A percentile compares a stretch with the other conserved stretches of the same genome.
Conservation (phyloP, 2,329 filamentous ascomycete genomes). For the Ceratocystis papillata region DNA sequence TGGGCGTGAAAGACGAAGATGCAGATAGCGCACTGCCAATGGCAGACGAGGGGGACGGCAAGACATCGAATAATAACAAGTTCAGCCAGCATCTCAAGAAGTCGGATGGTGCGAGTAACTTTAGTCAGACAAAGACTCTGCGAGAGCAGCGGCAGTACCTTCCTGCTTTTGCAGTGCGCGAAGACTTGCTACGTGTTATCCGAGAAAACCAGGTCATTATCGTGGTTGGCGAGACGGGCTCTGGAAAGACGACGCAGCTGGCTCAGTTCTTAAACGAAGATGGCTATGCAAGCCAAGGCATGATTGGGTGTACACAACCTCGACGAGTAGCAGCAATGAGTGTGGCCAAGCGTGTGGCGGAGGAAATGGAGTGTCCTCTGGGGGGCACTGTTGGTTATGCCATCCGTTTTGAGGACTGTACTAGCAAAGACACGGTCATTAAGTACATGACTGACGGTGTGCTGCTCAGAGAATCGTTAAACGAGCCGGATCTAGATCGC, state of each 20-base stretch:
- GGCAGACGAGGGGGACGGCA: conserved; percentile 54
- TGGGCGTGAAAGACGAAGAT: conserved; percentile 86
- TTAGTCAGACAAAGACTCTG: conserved; percentile 84
- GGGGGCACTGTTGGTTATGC: conserved; percentile 87
- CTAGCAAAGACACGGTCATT: conserved; percentile 86
- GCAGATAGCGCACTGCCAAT: conserved; percentile 79
- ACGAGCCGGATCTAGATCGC: conserved; percentile 82
- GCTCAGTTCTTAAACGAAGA: conserved; percentile 96
- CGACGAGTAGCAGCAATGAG: conserved; percentile 97
- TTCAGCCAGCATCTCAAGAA: conserved; percentile 88
- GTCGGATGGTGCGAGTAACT: conserved; percentile 72
- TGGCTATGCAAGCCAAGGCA: conserved; percentile 73
- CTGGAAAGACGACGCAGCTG: conserved; percentile 92
- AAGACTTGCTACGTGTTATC: conserved; percentile 83
- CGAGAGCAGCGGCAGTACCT: conserved; percentile 86
- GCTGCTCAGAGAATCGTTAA: conserved; percentile 80
- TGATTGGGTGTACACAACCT: conserved; percentile 95
- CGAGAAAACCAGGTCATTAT: conserved; percentile 95
- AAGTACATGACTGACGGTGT: conserved; percentile 99
- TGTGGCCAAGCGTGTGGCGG: conserved; percentile 92
- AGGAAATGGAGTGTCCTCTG: conserved; percentile 93
- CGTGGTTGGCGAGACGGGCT: conserved; percentile 93
- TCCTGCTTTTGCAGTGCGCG: conserved; percentile 89
- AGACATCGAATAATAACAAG: conserved; percentile 46
- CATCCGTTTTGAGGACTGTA: conserved; percentile 97